phyloP scores from a whole-genome alignment of 441 rosid species.

The Biscutella auriculata region DNA sequence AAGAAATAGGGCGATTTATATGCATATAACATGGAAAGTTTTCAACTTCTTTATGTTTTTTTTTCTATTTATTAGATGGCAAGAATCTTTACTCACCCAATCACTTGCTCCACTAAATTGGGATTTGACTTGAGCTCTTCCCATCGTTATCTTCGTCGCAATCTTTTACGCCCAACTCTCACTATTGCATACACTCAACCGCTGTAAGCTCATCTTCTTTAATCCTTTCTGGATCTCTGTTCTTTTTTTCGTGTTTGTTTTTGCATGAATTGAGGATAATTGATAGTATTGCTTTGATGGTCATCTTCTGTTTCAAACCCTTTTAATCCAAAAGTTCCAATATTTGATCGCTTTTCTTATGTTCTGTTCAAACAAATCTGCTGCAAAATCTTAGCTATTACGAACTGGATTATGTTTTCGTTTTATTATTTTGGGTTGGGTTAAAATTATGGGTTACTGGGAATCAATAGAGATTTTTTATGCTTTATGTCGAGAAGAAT shows the following conservation, averaged over 20 bases:
- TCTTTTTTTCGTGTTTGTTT: background rate
- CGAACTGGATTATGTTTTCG: background rate
- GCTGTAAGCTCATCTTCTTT: constrained; percentile 17
- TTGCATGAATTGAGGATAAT: background rate
- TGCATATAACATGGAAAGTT: constrained; percentile 1
- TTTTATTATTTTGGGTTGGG: background rate
- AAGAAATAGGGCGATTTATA: background rate
- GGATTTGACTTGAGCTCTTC: constrained; percentile 12
- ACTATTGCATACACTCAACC: constrained; percentile 5
- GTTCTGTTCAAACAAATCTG: background rate
- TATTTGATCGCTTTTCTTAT: background rate
- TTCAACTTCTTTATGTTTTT: background rate
- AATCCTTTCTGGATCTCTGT: background rate
- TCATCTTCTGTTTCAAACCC: background rate
- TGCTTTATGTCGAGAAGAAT: no score
- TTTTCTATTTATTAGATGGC: constrained; percentile 8
- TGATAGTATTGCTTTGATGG: constrained; percentile 14
- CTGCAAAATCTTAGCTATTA: background rate
- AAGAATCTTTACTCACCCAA: constrained; percentile 16
- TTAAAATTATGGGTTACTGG: background rate
- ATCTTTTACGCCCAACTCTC: background rate
- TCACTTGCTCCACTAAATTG: constrained; percentile 15
- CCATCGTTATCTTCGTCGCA: background rate
- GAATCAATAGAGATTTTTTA: background rate
- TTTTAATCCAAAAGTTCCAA: background rate